Percentiles rank a stretch among this genome's conserved stretches.
Conservation (phyloP, 2,329 filamentous ascomycete genomes). For the Clonostachys byssicola region DNA sequence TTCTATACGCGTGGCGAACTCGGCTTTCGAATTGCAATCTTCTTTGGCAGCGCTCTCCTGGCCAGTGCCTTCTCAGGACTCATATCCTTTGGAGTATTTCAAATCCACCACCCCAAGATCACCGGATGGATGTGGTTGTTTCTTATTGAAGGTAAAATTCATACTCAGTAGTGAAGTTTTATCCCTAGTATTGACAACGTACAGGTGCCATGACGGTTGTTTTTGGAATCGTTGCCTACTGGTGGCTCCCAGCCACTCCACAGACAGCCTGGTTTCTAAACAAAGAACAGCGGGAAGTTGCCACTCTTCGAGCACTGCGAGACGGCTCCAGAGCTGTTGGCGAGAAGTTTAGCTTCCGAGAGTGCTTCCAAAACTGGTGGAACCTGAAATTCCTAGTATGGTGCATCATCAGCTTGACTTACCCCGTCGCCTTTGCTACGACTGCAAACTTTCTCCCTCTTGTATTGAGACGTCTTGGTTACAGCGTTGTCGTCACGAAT, state of each 20-base stretch:
- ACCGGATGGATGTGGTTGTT: background rate
- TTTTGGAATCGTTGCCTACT: slow-evolving; percentile 19
- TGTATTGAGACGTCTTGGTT: slow-evolving; percentile 38
- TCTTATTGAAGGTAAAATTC: background rate
- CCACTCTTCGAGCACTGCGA: slow-evolving; percentile 29
- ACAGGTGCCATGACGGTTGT: slow-evolving; percentile 5
- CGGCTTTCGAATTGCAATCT: slow-evolving; percentile 51
- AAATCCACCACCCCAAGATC: background rate
- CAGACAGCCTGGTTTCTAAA: slow-evolving; percentile 33
- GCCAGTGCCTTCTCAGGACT: slow-evolving; percentile 64
- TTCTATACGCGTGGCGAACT: slow-evolving; percentile 45
- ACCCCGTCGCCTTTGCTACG: slow-evolving; percentile 37
- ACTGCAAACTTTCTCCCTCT: slow-evolving; percentile 35
- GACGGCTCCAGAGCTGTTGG: slow-evolving; percentile 32
- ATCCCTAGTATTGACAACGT: too few species aligned
- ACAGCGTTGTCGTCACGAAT: slow-evolving; percentile 37
- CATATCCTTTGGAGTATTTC: slow-evolving; percentile 19
- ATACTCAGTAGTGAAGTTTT: too few species aligned
- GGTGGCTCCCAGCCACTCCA: slow-evolving; percentile 38
- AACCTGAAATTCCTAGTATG: slow-evolving; percentile 28
- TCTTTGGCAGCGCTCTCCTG: slow-evolving; percentile 52
- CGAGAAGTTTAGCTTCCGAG: slow-evolving; percentile 27
- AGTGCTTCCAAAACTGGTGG: slow-evolving; percentile 35
- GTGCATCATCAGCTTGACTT: slow-evolving; percentile 40
- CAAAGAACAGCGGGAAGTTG: slow-evolving; percentile 26